phyloP scores from a whole-genome alignment of 2,329 filamentous ascomycete species.

The Plectosphaerella sp. region DNA sequence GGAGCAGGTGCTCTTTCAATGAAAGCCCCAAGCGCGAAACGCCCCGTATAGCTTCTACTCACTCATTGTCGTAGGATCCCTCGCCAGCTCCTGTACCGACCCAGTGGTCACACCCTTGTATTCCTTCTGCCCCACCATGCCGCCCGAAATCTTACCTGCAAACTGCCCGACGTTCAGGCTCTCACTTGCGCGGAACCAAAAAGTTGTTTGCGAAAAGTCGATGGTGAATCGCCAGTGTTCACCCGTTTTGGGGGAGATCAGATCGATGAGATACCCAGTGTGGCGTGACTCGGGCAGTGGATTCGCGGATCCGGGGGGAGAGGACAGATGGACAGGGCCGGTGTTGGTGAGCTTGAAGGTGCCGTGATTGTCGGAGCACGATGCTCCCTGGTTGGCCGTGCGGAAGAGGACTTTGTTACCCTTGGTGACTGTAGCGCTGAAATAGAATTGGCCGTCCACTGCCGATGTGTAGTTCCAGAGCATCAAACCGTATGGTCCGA shows the following conservation, averaged over 20 bases:
- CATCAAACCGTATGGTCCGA: slow-evolving; percentile 11
- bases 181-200: background rate
- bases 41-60: too few relatives aligned
- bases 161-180: background rate
- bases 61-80: background rate
- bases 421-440: background rate
- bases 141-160: background rate
- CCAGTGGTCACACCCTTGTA: background rate
- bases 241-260: background rate
- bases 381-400: background rate
- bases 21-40: too few relatives aligned
- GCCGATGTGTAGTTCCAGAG: slow-evolving; percentile 9
- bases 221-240: background rate
- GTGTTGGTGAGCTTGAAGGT: background rate
- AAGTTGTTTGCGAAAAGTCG: background rate
- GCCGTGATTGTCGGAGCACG: background rate
- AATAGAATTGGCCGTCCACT: background rate
- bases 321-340: background rate
- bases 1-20: too few relatives aligned
- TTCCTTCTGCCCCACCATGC: background rate
- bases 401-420: background rate
- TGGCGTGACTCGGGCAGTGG: background rate
- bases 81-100: background rate
- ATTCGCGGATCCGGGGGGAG: background rate
- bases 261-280: background rate